These are phyloP conservation scores for Nitzschia inconspicua DNA, from an alignment of 108 stramenopile species.

Conservation along the genomic window DNA sequence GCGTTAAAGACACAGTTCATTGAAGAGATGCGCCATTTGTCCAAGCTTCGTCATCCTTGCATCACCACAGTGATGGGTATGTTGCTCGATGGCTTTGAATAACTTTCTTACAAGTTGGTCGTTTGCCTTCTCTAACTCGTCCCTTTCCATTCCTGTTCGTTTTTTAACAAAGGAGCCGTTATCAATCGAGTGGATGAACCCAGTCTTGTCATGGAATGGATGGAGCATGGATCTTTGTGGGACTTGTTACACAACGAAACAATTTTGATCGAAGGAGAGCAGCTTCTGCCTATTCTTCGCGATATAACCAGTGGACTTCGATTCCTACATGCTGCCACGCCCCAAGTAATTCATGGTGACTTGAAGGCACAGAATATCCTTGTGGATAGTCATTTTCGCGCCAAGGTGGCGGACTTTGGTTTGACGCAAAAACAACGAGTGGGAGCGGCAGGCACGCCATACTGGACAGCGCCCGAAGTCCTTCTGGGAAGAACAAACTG, in stretches of 20 bases:
- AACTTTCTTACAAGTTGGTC: too few relatives aligned
- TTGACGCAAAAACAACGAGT: slow-evolving; percentile 42
- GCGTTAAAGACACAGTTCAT: slow-evolving; percentile 41
- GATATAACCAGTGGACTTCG: slow-evolving; percentile 54
- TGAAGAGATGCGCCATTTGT: slow-evolving; percentile 57
- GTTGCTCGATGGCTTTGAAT: too few relatives aligned
- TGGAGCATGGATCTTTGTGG: slow-evolving; percentile 64
- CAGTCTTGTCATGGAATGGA: slow-evolving; percentile 69
- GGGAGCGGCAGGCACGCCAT: slow-evolving; percentile 43
- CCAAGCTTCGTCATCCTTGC: slow-evolving; percentile 61
- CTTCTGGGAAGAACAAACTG: slow-evolving; percentile 38
- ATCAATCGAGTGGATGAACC: slow-evolving; percentile 26
- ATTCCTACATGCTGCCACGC: slow-evolving; percentile 52
- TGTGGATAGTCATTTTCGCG: slow-evolving; percentile 49
- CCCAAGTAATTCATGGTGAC: slow-evolving; percentile 52
- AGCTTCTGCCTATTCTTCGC: slow-evolving; percentile 40
- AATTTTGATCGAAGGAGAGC: slow-evolving; percentile 41
- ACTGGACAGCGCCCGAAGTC: slow-evolving; percentile 95
- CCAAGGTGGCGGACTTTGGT: slow-evolving; percentile 67
- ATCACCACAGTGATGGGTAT: slow-evolving; percentile 61
- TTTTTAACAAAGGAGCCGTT: not conserved
- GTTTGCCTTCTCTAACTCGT: not conserved
- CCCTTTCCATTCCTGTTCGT: not conserved
- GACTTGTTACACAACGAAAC: slow-evolving; percentile 61
- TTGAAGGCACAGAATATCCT: slow-evolving; percentile 31